Conservation (phyloP, 305 asterid genomes). For the Fraxinus nigra region DNA sequence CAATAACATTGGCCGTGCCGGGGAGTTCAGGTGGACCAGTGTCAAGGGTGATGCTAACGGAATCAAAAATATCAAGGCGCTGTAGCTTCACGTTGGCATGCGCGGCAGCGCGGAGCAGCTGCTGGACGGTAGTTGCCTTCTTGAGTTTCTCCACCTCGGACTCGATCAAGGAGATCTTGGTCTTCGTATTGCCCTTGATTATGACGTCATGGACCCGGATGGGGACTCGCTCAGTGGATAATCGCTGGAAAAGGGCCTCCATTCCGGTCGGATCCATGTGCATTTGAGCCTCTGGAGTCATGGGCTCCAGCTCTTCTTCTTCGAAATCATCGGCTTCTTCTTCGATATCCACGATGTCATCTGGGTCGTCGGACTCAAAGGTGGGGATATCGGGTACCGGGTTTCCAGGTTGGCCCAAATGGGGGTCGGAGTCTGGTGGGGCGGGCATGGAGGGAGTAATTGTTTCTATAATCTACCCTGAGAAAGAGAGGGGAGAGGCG, state of each 20-base stretch:
- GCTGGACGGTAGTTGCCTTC: conserved; percentile 60
- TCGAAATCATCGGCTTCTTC: background rate
- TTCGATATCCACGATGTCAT: conserved; percentile 27
- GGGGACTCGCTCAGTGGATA: conserved; percentile 63
- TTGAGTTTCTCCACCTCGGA: conserved; percentile 57
- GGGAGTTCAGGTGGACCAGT: conserved; percentile 92
- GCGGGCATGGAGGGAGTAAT: conserved; percentile 23
- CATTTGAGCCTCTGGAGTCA: conserved; percentile 44
- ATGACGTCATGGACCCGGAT: conserved; percentile 78
- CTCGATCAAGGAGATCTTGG: conserved; percentile 70
- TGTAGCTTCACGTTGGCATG: conserved; percentile 57
- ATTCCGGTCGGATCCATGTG: conserved; percentile 45
- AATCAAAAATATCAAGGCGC: conserved; percentile 66
- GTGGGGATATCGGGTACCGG: conserved; percentile 21
- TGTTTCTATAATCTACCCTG: background rate
- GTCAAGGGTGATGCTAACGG: conserved; percentile 71
- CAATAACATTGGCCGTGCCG: conserved; percentile 75
- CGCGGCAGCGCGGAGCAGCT: conserved; percentile 61
- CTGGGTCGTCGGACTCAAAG: conserved; percentile 8
- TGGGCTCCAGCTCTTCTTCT: conserved; percentile 33
- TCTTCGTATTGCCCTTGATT: conserved; percentile 82
- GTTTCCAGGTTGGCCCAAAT: conserved; percentile 11
- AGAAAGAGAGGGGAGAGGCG: background rate
- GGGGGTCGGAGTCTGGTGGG: conserved; percentile 24
- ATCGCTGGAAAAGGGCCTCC: conserved; percentile 60